A percentile compares a stretch with the other conserved stretches of the same genome.
Evolutionary conservation across 2,329 filamentous ascomycete species (phyloP).

Genomic region (Blastomyces percursus): DNA sequence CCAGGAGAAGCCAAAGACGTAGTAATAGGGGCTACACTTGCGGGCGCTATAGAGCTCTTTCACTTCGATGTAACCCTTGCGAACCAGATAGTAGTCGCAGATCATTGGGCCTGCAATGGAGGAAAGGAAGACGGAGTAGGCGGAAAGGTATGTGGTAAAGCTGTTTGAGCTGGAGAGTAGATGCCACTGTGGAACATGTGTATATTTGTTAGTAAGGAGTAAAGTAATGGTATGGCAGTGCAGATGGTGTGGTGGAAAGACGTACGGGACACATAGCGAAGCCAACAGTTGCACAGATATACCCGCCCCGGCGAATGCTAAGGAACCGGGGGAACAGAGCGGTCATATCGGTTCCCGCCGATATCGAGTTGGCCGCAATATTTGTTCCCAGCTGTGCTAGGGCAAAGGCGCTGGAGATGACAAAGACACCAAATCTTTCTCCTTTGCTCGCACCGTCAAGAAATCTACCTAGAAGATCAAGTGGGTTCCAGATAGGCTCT

Average conservation of each 20-base stretch:
- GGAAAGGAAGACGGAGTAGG: conserved; percentile 88
- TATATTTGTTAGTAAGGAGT: neutral
- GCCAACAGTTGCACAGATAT: conserved; percentile 69
- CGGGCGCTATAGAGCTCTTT: conserved; percentile 68
- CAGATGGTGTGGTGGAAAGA: neutral
- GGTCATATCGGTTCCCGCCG: conserved; percentile 71
- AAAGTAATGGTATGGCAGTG: too few relatives aligned
- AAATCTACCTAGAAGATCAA: conserved; percentile 55
- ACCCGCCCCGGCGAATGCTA: conserved; percentile 77
- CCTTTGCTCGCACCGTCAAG: conserved; percentile 56
- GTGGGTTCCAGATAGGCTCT: conserved; percentile 61
- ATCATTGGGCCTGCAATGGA: conserved; percentile 88
- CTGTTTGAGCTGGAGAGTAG: conserved; percentile 63
- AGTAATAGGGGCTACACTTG: conserved; percentile 55
- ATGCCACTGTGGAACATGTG: conserved; percentile 38
- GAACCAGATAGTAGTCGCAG: conserved; percentile 76
- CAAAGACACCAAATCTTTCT: conserved; percentile 63
- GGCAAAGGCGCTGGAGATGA: conserved; percentile 59
- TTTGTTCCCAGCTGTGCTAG: conserved; percentile 79
- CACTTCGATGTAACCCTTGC: conserved; percentile 68
- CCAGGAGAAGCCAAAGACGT: conserved; percentile 64
- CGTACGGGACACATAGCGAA: conserved; percentile 70
- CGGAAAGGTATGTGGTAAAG: conserved; percentile 84
- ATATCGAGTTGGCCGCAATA: conserved; percentile 76
- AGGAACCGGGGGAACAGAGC: conserved; percentile 68